A percentile compares a stretch with the other conserved stretches of the same genome.
Conservation (phyloP, 2,329 filamentous ascomycete species). For the Monosporascus sp. region DNA sequence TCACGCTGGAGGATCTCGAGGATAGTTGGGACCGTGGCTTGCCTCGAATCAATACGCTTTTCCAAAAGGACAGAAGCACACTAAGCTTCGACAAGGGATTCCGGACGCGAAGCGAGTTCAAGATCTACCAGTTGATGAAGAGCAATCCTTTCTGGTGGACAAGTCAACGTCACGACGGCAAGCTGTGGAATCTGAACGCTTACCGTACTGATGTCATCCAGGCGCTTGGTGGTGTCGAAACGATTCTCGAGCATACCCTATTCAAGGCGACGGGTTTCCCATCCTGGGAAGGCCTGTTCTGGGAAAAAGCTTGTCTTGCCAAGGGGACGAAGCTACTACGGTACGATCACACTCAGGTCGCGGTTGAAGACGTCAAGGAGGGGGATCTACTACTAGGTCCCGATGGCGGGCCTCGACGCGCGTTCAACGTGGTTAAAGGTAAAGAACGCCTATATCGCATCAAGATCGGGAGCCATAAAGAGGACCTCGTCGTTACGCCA, state of each 20-base stretch:
- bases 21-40: slow-evolving; percentile 98
- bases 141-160: slow-evolving; percentile 99
- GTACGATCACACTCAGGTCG: slow-evolving; percentile 36
- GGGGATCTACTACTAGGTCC: slow-evolving; percentile 44
- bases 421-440: slow-evolving; percentile 44
- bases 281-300: slow-evolving; percentile 90
- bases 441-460: slow-evolving; percentile 43
- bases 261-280: slow-evolving; percentile 97
- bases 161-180: slow-evolving; percentile 92
- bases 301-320: slow-evolving; percentile 58
- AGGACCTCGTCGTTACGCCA: slow-evolving; percentile 43
- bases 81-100: slow-evolving; percentile 98
- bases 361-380: slow-evolving; percentile 43
- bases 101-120: slow-evolving; percentile 91
- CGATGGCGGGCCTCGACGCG: slow-evolving; percentile 39
- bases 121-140: slow-evolving; percentile 98
- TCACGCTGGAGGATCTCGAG: slow-evolving; percentile 93
- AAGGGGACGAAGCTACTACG: slow-evolving; percentile 39
- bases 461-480: slow-evolving; percentile 32
- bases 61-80: slow-evolving; percentile 97
- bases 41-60: slow-evolving; percentile 95
- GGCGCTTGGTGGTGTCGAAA: slow-evolving; percentile 92
- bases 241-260: slow-evolving; percentile 90
- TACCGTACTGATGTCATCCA: slow-evolving; percentile 97
- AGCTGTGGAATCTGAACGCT: slow-evolving; percentile 93